Percentiles rank a stretch among this genome's conserved stretches.
phyloP scores from a whole-genome alignment of 495 filamentous ascomycete genomes.

The Lepraria neglecta region DNA sequence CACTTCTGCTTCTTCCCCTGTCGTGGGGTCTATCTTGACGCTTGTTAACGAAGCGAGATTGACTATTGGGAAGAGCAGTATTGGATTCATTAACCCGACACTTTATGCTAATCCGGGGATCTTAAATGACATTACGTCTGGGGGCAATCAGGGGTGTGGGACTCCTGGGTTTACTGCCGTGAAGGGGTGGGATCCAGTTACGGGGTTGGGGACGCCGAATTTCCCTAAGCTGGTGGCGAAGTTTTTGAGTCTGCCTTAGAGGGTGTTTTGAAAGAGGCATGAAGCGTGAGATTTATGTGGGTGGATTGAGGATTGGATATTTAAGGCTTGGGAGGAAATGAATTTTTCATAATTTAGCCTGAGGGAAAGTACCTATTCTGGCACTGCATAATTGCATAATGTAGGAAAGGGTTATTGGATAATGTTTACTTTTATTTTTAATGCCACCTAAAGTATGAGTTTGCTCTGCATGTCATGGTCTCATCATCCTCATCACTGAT shows the following conservation, averaged over 20 bases:
- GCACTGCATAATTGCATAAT: no score
- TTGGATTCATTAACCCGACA: constrained; percentile 57
- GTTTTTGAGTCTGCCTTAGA: constrained; percentile 35
- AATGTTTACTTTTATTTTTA: no score
- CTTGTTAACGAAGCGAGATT: constrained; percentile 59
- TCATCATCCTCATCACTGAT: no score
- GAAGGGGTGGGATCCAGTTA: constrained; percentile 59
- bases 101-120: constrained; percentile 56
- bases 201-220: constrained; percentile 53
- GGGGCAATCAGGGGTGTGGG: constrained; percentile 54
- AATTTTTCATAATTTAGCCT: no score
- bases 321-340: not conserved
- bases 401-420: no score
- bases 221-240: constrained; percentile 45
- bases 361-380: no score
- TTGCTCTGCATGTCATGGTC: no score
- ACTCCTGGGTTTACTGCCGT: constrained; percentile 48
- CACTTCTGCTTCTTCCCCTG: constrained; percentile 53
- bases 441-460: no score
- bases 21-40: constrained; percentile 52
- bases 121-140: constrained; percentile 56
- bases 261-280: not conserved
- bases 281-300: not conserved
- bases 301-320: not conserved
- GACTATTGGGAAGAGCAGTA: constrained; percentile 46